These are phyloP conservation scores for Colletotrichum trifolii DNA, from an alignment of 2,329 filamentous ascomycete genomes.

Conservation along the genomic window DNA sequence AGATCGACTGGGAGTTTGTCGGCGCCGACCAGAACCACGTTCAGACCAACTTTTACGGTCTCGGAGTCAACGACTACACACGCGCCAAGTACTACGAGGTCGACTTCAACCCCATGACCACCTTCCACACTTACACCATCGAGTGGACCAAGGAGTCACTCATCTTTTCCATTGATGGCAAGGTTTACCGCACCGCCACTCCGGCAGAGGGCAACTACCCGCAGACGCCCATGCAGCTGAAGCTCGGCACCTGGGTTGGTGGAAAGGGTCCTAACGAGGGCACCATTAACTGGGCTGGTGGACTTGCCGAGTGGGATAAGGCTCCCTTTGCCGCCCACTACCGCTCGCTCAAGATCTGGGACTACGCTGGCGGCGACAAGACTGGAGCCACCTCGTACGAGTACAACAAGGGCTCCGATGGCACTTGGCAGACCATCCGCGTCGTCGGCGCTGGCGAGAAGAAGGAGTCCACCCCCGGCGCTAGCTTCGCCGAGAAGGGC, in stretches of 20 bases:
- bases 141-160: conserved; percentile 72
- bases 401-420: conserved; percentile 42
- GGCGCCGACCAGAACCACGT: conserved; percentile 47
- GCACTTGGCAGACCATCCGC: conserved; percentile 44
- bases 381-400: conserved; percentile 41
- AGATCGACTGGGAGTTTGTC: conserved; percentile 62
- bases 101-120: conserved; percentile 48
- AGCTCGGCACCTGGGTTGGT: conserved; percentile 68
- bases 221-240: conserved; percentile 76
- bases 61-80: conserved; percentile 65
- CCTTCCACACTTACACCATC: conserved; percentile 73
- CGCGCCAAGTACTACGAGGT: conserved; percentile 63
- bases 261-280: conserved; percentile 62
- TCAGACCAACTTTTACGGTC: conserved; percentile 65
- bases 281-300: conserved; percentile 76
- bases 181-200: conserved; percentile 58
- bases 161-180: conserved; percentile 69
- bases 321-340: conserved; percentile 43
- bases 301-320: conserved; percentile 50
- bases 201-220: conserved; percentile 68
- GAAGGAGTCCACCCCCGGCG: conserved; percentile 18
- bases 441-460: conserved; percentile 44
- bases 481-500: not conserved
- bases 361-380: conserved; percentile 45
- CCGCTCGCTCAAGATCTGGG: conserved; percentile 42